Evolutionary conservation across 2,329 filamentous ascomycete species (phyloP).

Genomic region (Penicillium nordicum): DNA sequence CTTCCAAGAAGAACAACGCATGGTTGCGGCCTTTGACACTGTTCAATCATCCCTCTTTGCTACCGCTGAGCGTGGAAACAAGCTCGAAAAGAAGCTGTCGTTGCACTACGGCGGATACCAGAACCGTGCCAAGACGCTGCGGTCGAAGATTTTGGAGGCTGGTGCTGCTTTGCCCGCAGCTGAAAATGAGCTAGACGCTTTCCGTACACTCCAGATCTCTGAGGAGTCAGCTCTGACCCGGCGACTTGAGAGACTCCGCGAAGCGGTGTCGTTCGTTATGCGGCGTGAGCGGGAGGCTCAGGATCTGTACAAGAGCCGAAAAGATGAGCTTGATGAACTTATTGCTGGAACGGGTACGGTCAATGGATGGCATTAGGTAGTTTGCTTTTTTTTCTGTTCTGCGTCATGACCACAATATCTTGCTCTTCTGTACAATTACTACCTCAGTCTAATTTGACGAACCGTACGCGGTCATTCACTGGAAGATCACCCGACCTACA

Average conservation of each 20-base stretch:
- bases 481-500: background rate
- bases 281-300: constrained; percentile 86
- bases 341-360: constrained; percentile 31
- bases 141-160: constrained; percentile 74
- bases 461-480: background rate
- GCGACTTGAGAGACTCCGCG: constrained; percentile 69
- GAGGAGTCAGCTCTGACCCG: constrained; percentile 73
- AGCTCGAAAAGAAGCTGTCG: constrained; percentile 88
- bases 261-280: constrained; percentile 79
- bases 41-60: constrained; percentile 70
- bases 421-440: constrained; percentile 8
- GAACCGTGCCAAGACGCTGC: constrained; percentile 75
- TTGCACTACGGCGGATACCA: constrained; percentile 88
- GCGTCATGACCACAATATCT: constrained; percentile 6
- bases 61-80: constrained; percentile 75
- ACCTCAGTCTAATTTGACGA: constrained; percentile 6
- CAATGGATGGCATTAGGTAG: constrained; percentile 40
- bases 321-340: constrained; percentile 71
- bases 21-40: constrained; percentile 69
- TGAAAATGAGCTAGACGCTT: constrained; percentile 66
- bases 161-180: constrained; percentile 71
- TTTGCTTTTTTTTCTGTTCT: constrained; percentile 6
- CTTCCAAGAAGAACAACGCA: constrained; percentile 53
- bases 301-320: constrained; percentile 72
- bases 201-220: constrained; percentile 70